Evolutionary conservation across 2,329 filamentous ascomycete species (phyloP), one percentile per base, ranked within the genome.

Genomic region (Passalora sequoiae): DNA sequence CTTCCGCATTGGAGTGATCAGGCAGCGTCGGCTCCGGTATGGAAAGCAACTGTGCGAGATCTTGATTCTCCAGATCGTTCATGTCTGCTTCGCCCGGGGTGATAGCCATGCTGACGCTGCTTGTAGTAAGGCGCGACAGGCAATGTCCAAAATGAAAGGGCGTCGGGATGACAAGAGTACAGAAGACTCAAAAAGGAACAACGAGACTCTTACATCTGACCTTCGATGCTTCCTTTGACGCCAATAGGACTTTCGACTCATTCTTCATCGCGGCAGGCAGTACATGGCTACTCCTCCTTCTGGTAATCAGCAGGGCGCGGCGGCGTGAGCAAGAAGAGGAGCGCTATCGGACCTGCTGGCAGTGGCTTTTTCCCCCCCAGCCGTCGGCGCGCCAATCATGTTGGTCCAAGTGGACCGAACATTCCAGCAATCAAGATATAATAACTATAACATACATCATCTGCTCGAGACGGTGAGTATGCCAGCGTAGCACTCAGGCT

Each of bases 81-180:
- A n/a, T n/a, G n/a, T n/a, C n/a, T n/a, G n/a, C n/a, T 36, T 51
- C 50, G 22, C 46, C 50, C 13, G 29, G 38, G 24, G 42, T 51
- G 22, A 43, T 47, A 10, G 52, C 44, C 52, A 53, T 50, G 10
- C 28, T 46, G 21, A n/a, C 5, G 31, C n/a, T 12, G 9, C 13
- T 21, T 36, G 30, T 33, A 33, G 30, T 33, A 33, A 19, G 30
- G 30, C 30, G 30, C 20, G 15, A 13, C 19, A n/a, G 16, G 20
- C 32, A n/a, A 9, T 9, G 20, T 12, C 16, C 3, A 19, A 33
- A 9, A 32, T 17, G 21, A 16, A 20, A 36, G 22, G 24, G 33
- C 21, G 32, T 17, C 27, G 22, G 24, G 24, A 43, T 35, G 19
- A 36, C 19, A 13, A 24, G 7, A 27, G 29, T 32, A 32, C 29